Percentiles rank a stretch among this genome's conserved stretches.
These are phyloP conservation scores for Tricholoma hemisulphureum DNA, from an alignment of 768 basidiomycete genomes.

Conservation along the genomic window DNA sequence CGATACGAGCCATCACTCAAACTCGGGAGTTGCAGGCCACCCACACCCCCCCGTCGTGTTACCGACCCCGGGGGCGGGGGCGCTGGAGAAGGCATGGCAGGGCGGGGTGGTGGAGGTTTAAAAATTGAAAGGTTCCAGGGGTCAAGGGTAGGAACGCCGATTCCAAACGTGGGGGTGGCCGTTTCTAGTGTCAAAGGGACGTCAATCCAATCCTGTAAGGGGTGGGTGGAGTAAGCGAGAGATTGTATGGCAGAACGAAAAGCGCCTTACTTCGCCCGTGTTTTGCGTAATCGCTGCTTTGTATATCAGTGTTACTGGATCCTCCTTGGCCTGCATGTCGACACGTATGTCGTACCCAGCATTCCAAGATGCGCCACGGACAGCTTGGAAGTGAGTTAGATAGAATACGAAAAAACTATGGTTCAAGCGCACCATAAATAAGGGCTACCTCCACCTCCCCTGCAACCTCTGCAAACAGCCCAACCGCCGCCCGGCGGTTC, in stretches of 20 bases:
- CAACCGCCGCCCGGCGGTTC: conserved; percentile 29
- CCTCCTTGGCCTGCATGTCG: conserved; percentile 35
- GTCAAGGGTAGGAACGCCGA: conserved; percentile 33
- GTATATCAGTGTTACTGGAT: conserved; percentile 35
- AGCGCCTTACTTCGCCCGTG: conserved; percentile 38
- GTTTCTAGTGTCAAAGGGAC: conserved; percentile 45
- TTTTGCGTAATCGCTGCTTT: conserved; percentile 39
- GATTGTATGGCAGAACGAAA: neutral
- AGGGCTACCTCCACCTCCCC: conserved; percentile 39
- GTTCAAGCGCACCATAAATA: conserved; percentile 34
- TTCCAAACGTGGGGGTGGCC: conserved; percentile 39
- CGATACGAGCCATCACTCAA: too few species aligned
- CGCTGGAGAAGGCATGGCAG: too few species aligned
- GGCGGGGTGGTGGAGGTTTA: conserved; percentile 6
- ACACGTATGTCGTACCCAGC: conserved; percentile 42
- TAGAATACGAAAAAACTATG: neutral
- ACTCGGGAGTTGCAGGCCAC: too few species aligned
- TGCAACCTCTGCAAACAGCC: conserved; percentile 35
- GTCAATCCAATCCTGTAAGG: conserved; percentile 39
- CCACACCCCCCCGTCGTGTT: too few species aligned
- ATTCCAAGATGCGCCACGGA: conserved; percentile 34
- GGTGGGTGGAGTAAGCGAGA: neutral
- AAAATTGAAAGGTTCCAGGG: conserved; percentile 37
- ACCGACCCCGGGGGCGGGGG: too few species aligned
- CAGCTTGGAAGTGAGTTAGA: conserved; percentile 25